Evolutionary conservation across 179 eudicot species (phyloP), one percentile per base, ranked within the genome.

Genomic region (Carnegiea gigantea): DNA sequence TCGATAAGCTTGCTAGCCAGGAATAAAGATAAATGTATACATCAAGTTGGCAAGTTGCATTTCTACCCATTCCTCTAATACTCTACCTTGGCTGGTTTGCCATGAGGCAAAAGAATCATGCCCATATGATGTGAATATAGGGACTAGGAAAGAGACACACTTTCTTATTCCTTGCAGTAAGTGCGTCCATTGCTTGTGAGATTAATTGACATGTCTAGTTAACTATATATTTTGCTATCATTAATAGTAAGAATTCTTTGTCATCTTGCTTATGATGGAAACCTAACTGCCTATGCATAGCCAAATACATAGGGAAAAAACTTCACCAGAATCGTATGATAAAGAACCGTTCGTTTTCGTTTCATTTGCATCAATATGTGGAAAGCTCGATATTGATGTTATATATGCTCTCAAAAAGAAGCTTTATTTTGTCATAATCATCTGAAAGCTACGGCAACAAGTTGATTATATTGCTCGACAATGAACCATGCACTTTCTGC

Each of bases 381-480:
- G 68, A 62, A 62, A 62, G 28, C 30, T 23, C n/a, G 68, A 62
- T 15, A 62, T n/a, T 62, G 68, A 23, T 62, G 68, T 62, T 62
- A 24, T 62, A 7, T 23, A 23, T 62, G 68, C 21, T n/a, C 11
- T 62, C 68, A 62, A 62, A 60, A 62, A 62, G 68, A 62, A n/a
- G 68, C 68, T 62, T 62, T 62, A 62, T n/a, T 62, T 62, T 62
- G 68, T 62, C 68, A 62, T 20, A 62, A 62, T 62, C 68, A 62
- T 62, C 0, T 62, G 68, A 62, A 62, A 62, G 68, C 12, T 62
- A 62, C 9, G 28, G 28, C 30, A 0, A n/a, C 68, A n/a, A 62
- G 26, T 62, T 62, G 68, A 62, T 62, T 28, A 51, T 51, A 12
- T 51, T 51, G 57, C 57, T 51, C 57, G 0, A 51, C 14, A 51